Conservation (phyloP, 495 filamentous ascomycete genomes). For the Neurospora terricola region DNA sequence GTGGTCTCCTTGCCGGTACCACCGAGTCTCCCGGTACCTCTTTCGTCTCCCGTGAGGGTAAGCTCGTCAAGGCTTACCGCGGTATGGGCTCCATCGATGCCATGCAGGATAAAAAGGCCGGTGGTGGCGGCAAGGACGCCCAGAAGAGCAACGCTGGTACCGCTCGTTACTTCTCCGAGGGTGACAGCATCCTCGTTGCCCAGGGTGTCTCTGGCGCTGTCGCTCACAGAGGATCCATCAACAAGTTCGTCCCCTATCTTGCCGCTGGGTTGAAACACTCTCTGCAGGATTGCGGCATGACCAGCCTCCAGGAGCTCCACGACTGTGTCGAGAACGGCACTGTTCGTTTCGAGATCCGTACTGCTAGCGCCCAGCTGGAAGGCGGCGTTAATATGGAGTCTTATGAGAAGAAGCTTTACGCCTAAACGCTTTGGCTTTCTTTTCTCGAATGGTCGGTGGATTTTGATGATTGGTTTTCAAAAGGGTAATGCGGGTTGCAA, state of each 20-base stretch:
- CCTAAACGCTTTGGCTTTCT: slow-evolving; percentile 35
- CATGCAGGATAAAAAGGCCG: slow-evolving; percentile 98
- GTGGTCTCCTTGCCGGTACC: slow-evolving; percentile 90
- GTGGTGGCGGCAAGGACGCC: slow-evolving; percentile 50
- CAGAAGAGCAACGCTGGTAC: slow-evolving; percentile 92
- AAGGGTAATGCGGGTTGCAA: neutral
- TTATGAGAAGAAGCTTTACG: slow-evolving; percentile 99
- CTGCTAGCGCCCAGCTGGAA: slow-evolving; percentile 88
- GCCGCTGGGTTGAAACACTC: slow-evolving; percentile 93
- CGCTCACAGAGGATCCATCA: slow-evolving; percentile 60
- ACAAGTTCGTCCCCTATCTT: slow-evolving; percentile 92
- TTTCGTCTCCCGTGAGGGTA: slow-evolving; percentile 86
- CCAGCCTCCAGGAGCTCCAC: slow-evolving; percentile 66
- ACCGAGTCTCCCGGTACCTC: slow-evolving; percentile 97
- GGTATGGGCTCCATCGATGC: slow-evolving; percentile 98
- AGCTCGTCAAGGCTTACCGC: slow-evolving; percentile 97
- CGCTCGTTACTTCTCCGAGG: slow-evolving; percentile 97
- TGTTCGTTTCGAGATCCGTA: slow-evolving; percentile 88
- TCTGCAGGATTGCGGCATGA: slow-evolving; percentile 86
- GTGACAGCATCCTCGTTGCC: slow-evolving; percentile 84
- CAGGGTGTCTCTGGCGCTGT: slow-evolving; percentile 81
- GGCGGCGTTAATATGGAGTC: slow-evolving; percentile 95
- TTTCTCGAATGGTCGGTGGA: neutral
- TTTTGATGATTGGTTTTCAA: neutral
- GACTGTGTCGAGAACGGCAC: slow-evolving; percentile 62